Evolutionary conservation across 495 filamentous ascomycete genomes (phyloP).

Genomic region (Xylaria bambusicola): DNA sequence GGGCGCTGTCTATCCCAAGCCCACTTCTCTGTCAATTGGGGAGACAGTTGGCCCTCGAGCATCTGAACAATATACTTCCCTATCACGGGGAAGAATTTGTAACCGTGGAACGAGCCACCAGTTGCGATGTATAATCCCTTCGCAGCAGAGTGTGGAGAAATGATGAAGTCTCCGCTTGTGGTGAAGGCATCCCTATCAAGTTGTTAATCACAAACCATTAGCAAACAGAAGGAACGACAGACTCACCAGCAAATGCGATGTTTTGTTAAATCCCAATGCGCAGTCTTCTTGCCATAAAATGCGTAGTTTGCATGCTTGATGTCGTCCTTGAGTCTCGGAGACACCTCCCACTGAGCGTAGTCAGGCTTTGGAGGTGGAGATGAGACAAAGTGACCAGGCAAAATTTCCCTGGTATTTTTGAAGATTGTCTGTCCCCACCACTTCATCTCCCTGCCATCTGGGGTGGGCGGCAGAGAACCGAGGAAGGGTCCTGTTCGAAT

Average conservation of each 20-base stretch:
- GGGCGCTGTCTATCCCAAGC: conserved; percentile 51
- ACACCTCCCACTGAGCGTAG: conserved; percentile 53
- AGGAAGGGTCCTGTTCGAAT: conserved; percentile 28
- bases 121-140: conserved; percentile 49
- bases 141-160: conserved; percentile 55
- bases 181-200: conserved; percentile 33
- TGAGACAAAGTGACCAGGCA: conserved; percentile 46
- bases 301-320: conserved; percentile 28
- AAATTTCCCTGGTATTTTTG: conserved; percentile 51
- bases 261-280: conserved; percentile 23
- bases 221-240: too few relatives aligned
- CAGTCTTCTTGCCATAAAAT: conserved; percentile 27
- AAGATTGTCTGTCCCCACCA: conserved; percentile 58
- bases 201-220: conserved; percentile 1
- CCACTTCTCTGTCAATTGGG: conserved; percentile 51
- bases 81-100: conserved; percentile 65
- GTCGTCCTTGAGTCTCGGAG: conserved; percentile 34
- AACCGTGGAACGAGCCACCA: conserved; percentile 53
- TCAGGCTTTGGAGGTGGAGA: conserved; percentile 46
- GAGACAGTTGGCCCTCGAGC: conserved; percentile 51
- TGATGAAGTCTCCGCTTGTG: conserved; percentile 58
- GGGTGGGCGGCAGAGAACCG: conserved; percentile 39
- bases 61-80: conserved; percentile 62
- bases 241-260: conserved; percentile 44
- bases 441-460: conserved; percentile 49